A percentile compares a stretch with the other conserved stretches of the same genome.
Conservation (phyloP, 768 basidiomycete genomes). For the Boletus rubropictus region DNA sequence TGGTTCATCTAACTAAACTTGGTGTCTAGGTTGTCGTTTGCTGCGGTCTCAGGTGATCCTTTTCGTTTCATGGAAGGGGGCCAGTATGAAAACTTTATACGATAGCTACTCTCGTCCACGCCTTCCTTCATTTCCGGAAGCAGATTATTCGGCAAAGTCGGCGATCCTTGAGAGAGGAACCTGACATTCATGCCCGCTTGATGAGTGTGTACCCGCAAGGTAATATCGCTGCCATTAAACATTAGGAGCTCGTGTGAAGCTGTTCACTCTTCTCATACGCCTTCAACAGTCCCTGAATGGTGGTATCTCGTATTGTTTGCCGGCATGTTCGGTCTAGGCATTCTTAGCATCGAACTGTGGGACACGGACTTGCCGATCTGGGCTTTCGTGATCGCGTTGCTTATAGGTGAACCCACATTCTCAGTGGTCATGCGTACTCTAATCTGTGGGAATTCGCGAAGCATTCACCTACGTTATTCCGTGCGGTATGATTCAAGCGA, state of each 20-base stretch:
- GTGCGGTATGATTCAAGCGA: slow-evolving; percentile 57
- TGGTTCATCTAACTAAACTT: slow-evolving; percentile 28
- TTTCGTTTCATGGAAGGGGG: neutral
- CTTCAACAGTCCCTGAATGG: slow-evolving; percentile 66
- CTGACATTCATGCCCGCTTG: slow-evolving; percentile 78
- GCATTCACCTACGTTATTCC: slow-evolving; percentile 46
- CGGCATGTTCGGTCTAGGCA: slow-evolving; percentile 66
- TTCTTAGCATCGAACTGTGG: slow-evolving; percentile 70
- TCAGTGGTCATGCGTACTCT: neutral
- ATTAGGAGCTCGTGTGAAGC: neutral
- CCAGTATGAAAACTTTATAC: neutral
- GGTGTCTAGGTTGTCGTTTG: slow-evolving; percentile 71
- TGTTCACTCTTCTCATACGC: neutral
- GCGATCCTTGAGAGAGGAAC: slow-evolving; percentile 66
- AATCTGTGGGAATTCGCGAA: slow-evolving; percentile 8
- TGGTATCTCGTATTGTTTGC: slow-evolving; percentile 70
- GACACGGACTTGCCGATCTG: slow-evolving; percentile 66
- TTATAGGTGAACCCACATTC: slow-evolving; percentile 36
- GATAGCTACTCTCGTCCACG: slow-evolving; percentile 27
- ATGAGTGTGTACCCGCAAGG: slow-evolving; percentile 64
- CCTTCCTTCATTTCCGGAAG: slow-evolving; percentile 64
- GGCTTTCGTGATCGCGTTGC: slow-evolving; percentile 61
- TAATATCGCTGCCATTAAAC: neutral
- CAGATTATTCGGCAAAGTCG: slow-evolving; percentile 71
- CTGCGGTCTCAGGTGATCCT: slow-evolving; percentile 59